These are phyloP conservation scores for Fusarium xylarioides DNA, from an alignment of 2,329 filamentous ascomycete species.

Conservation along the genomic window DNA sequence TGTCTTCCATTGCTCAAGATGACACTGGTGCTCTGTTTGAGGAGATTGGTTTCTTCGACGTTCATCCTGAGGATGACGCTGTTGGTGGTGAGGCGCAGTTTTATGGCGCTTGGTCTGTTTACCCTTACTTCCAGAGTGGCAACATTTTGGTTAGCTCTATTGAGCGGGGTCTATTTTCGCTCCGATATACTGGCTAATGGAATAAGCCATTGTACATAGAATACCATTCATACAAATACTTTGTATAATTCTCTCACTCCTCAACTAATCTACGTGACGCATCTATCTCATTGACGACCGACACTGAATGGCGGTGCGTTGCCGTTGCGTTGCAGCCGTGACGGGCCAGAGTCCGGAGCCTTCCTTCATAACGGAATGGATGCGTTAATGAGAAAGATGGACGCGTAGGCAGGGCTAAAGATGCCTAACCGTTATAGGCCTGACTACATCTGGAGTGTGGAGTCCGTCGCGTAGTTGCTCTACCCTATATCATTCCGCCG, in stretches of 20 bases:
- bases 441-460: no score
- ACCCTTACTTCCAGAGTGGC: slow-evolving; percentile 57
- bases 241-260: rapidly evolving
- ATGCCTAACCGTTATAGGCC: no score
- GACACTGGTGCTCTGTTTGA: background rate
- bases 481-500: background rate
- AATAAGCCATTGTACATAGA: background rate
- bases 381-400: no score
- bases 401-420: no score
- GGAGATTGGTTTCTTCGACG: slow-evolving; percentile 9
- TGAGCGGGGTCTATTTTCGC: slow-evolving; percentile 46
- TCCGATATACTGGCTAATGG: background rate
- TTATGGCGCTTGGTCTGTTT: slow-evolving; percentile 57
- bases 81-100: slow-evolving; percentile 56
- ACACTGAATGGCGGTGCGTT: no score
- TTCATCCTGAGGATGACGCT: slow-evolving; percentile 36
- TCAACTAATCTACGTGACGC: rapidly evolving
- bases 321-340: no score
- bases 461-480: no score
- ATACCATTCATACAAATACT: background rate
- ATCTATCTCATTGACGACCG: no score
- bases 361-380: no score
- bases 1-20: background rate
- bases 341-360: no score
- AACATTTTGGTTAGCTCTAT: slow-evolving; percentile 59